Base-by-base conservation (phyloP, 768 basidiomycete species). In the Suillus paluster region DNA sequence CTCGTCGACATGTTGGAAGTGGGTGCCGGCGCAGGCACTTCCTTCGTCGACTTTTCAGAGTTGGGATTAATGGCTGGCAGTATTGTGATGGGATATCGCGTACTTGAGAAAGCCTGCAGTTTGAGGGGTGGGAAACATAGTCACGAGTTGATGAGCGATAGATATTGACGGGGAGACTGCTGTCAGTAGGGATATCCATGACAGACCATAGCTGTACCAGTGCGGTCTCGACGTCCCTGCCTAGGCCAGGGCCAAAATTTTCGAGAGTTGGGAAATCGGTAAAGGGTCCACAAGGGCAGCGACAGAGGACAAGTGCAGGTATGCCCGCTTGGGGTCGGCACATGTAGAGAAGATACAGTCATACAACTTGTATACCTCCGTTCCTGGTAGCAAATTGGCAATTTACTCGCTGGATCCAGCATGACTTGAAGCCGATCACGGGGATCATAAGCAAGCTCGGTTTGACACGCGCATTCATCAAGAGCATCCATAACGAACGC, bases 321-420 rank as follows among this genome's bases (percentile, higher is more conserved):
- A 53, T 34, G 52, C 52, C 30, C 52, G 52, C 52, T 34, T 15
- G 7, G 52, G 33, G 33, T 53, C 52, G 4, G 33, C n/a, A 14
- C 50, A 53, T 15, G 50, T 53, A 1, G 49, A 50, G 19, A 50
- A 17, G 10, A 50, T 30, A 50, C 10, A 9, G 10, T 50, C 27
- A 3, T 50, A 53, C 21, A 53, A 34, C 21, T 34, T 34, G n/a
- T 53, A 53, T 6, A 34, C 52, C n/a, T 53, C 52, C 4, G 33
- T 53, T 34, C 50, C 50, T 21, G 50, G 50, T 21, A 53, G 50
- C 50, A 53, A 15, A 21, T 53, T 21, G 34, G 50, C 50, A 53
- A 15, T 34, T 53, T 33, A 34, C 33, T 53, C n/a, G 50, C 14
- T 15, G 21, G 8, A 53, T 53, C 33, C 33, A 53, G 50, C 50